Percentiles rank a stretch among this genome's conserved stretches.
phyloP scores from a whole-genome alignment of 2,329 filamentous ascomycete genomes.

The Paecilomyces dactylethromorphus region DNA sequence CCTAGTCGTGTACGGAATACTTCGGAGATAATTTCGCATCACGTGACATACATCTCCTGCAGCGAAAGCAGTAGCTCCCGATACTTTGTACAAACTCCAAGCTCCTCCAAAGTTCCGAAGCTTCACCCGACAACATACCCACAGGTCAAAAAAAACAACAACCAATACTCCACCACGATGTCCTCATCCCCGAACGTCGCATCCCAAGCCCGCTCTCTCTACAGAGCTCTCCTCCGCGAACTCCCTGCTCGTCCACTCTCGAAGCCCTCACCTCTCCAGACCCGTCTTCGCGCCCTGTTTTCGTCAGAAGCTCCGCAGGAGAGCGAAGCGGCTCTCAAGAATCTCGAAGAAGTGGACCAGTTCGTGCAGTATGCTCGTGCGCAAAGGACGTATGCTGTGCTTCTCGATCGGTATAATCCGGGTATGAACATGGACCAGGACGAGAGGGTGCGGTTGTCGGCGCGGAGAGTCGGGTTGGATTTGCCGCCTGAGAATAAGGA shows the following conservation, averaged over 20 bases:
- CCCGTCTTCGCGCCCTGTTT: constrained; percentile 62
- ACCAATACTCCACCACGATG: constrained; percentile 2
- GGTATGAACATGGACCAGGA: constrained; percentile 81
- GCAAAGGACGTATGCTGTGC: constrained; percentile 73
- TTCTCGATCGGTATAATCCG: constrained; percentile 89
- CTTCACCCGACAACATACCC: background rate
- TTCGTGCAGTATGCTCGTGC: constrained; percentile 72
- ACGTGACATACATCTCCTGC: background rate
- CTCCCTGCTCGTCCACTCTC: constrained; percentile 64
- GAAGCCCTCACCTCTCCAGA: constrained; percentile 62
- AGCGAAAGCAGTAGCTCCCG: background rate
- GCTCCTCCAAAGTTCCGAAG: background rate
- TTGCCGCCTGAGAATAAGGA: constrained; percentile 55
- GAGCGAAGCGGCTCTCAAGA: constrained; percentile 5
- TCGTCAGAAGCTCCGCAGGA: constrained; percentile 5
- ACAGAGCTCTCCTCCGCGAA: constrained; percentile 83
- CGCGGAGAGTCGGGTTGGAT: constrained; percentile 84
- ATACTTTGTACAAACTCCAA: background rate
- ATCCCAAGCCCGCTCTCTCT: constrained; percentile 62
- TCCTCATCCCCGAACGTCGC: constrained; percentile 13
- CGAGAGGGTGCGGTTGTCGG: constrained; percentile 76
- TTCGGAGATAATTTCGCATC: background rate
- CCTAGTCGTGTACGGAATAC: too few relatives aligned
- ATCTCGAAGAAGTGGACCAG: constrained; percentile 61
- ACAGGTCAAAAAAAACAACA: background rate